phyloP scores from a whole-genome alignment of 345 rosid genomes.

The Gossypium rotundifolium region DNA sequence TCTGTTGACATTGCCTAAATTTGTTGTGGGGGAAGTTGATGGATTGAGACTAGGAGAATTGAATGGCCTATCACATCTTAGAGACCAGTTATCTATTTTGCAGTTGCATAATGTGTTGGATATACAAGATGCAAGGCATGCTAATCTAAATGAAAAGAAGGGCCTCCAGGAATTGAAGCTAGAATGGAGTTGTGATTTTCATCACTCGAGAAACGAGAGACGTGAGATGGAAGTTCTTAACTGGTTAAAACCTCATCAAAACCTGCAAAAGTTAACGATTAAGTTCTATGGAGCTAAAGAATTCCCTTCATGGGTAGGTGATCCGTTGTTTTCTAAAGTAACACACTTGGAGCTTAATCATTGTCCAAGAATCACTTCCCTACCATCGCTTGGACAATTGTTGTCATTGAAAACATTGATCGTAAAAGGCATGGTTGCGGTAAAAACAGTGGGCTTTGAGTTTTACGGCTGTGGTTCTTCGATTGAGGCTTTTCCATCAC shows the following conservation, averaged over 20 bases:
- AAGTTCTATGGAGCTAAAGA: conserved; percentile 7
- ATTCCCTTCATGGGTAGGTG: conserved; percentile 32
- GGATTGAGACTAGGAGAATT: conserved; percentile 17
- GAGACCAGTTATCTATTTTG: conserved; percentile 8
- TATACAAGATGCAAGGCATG: conserved; percentile 11
- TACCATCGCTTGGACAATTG: conserved; percentile 27
- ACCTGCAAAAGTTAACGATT: conserved; percentile 15
- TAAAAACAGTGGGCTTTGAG: conserved; percentile 20
- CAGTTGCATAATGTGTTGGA: conserved; percentile 15
- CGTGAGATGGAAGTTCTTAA: conserved; percentile 14
- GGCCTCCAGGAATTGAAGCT: conserved; percentile 12
- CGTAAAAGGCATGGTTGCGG: conserved; percentile 18
- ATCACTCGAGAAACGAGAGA: neutral
- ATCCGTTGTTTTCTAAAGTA: conserved; percentile 17
- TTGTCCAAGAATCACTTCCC: conserved; percentile 14
- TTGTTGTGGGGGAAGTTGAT: conserved; percentile 10
- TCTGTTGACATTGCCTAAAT: conserved; percentile 14
- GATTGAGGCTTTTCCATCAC: conserved; percentile 11
- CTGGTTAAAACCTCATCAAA: conserved; percentile 18
- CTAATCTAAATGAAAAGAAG: conserved; percentile 13
- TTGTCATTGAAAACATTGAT: conserved; percentile 13
- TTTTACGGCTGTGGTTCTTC: conserved; percentile 12
- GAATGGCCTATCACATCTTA: conserved; percentile 8
- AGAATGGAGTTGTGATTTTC: conserved; percentile 13
- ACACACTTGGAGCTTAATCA: neutral